These are phyloP conservation scores for Aureobasidium vineae DNA, from an alignment of 2,329 filamentous ascomycete genomes.

Conservation along the genomic window DNA sequence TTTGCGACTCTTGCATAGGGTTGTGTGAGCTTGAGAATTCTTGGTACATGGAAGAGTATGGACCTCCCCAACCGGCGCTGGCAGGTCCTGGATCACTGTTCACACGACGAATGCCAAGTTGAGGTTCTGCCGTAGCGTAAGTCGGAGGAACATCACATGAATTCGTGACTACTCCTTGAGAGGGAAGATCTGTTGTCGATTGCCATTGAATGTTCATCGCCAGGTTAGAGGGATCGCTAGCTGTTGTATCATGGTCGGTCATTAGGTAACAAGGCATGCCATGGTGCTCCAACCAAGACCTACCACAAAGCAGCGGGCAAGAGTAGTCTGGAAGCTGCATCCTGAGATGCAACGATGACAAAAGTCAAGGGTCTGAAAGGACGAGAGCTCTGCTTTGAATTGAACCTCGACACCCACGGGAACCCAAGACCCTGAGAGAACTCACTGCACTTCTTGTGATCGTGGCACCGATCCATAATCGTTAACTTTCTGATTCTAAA, in stretches of 20 bases:
- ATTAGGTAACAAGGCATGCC: background rate
- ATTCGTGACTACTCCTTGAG: background rate
- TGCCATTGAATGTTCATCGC: background rate
- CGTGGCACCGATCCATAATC: too few relatives aligned
- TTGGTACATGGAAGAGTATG: background rate
- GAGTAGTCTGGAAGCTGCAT: background rate
- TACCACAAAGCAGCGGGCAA: background rate
- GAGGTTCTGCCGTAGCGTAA: background rate
- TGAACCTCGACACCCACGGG: background rate
- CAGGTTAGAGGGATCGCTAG: too few relatives aligned
- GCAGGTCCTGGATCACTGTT: background rate
- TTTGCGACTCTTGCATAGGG: background rate
- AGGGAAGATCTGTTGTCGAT: background rate
- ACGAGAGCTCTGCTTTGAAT: background rate
- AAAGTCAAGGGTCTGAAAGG: background rate
- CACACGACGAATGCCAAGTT: background rate
- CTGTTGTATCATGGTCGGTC: background rate
- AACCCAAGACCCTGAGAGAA: background rate
- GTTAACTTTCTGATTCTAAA: background rate
- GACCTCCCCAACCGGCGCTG: background rate
- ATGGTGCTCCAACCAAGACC: background rate
- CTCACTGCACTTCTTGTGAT: background rate
- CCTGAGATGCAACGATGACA: background rate
- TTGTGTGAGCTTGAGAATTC: background rate
- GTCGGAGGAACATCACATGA: background rate